These are phyloP conservation scores for Rhizomucor miehei DNA, from an alignment of 371 early-diverging fungal genomes.

Conservation along the genomic window DNA sequence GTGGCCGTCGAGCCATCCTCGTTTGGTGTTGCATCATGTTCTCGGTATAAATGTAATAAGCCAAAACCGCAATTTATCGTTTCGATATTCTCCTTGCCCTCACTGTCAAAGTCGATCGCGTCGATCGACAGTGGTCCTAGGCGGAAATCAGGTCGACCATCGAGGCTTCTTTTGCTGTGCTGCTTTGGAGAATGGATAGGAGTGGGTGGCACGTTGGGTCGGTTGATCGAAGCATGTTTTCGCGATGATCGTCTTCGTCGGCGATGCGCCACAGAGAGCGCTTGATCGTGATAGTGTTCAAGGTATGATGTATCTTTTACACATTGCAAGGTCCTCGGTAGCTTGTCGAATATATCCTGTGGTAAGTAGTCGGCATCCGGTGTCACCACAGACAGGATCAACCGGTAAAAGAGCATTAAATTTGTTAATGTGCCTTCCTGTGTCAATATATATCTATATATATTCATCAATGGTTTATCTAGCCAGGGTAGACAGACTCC, in stretches of 20 bases:
- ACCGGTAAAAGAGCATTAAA: constrained; percentile 3
- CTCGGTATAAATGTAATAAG: constrained; percentile 68
- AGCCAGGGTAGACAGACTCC: no score
- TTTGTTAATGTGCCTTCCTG: no score
- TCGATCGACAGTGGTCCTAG: constrained; percentile 4
- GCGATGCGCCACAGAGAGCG: not conserved
- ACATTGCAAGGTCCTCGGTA: not conserved
- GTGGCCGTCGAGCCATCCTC: constrained; percentile 16
- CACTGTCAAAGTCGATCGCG: not conserved
- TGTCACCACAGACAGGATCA: not conserved
- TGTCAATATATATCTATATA: no score
- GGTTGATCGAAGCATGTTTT: not conserved
- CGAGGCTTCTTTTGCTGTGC: not conserved
- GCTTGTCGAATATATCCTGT: not conserved
- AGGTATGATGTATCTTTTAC: not conserved
- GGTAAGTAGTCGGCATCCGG: not conserved
- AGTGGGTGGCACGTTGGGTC: constrained; percentile 6
- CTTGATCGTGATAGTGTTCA: not conserved
- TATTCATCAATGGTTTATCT: no score
- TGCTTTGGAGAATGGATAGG: constrained; percentile 7
- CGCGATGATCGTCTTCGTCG: constrained; percentile 1
- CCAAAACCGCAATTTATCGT: constrained; percentile 38
- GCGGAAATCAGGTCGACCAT: constrained; percentile 1
- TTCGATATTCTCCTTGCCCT: not conserved
- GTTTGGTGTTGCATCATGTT: not conserved